Evolutionary conservation across 1,284 basidiomycete genomes (phyloP).

Genomic region (Melampsora americana): DNA sequence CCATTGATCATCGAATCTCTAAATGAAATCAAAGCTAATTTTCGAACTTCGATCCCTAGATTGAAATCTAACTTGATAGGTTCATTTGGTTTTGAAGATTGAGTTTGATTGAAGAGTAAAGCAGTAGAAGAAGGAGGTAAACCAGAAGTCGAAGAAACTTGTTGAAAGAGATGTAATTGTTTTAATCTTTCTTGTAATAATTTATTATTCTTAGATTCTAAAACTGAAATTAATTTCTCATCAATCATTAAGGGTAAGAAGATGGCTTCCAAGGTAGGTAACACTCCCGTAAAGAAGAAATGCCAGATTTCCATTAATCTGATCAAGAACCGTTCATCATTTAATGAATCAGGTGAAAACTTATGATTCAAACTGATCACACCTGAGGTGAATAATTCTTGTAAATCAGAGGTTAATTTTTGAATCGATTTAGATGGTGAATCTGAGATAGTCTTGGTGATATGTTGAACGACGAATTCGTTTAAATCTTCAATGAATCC

Average conservation of each 20-base stretch:
- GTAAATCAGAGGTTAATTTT: conserved; percentile 23
- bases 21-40: conserved; percentile 20
- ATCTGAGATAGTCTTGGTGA: conserved; percentile 32
- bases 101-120: conserved; percentile 16
- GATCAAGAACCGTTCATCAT: conserved; percentile 48
- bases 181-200: conserved; percentile 36
- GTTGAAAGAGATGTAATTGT: conserved; percentile 33
- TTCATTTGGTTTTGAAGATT: conserved; percentile 4
- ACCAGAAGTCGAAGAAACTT: conserved; percentile 28
- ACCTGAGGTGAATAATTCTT: conserved; percentile 20
- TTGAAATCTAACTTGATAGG: neutral
- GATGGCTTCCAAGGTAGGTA: conserved; percentile 52
- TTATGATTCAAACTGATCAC: conserved; percentile 48
- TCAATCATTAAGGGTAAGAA: conserved; percentile 51
- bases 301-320: conserved; percentile 51
- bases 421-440: conserved; percentile 36
- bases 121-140: conserved; percentile 11
- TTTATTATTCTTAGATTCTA: conserved; percentile 42
- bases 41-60: conserved; percentile 26
- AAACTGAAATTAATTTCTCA: conserved; percentile 48
- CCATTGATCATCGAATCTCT: conserved; percentile 16
- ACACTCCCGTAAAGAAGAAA: conserved; percentile 50
- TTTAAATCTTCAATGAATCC: conserved; percentile 43
- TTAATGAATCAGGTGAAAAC: conserved; percentile 48
- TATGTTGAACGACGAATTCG: conserved; percentile 36